phyloP scores from a whole-genome alignment of 441 rosid genomes.

The Macaranga tanarius region DNA sequence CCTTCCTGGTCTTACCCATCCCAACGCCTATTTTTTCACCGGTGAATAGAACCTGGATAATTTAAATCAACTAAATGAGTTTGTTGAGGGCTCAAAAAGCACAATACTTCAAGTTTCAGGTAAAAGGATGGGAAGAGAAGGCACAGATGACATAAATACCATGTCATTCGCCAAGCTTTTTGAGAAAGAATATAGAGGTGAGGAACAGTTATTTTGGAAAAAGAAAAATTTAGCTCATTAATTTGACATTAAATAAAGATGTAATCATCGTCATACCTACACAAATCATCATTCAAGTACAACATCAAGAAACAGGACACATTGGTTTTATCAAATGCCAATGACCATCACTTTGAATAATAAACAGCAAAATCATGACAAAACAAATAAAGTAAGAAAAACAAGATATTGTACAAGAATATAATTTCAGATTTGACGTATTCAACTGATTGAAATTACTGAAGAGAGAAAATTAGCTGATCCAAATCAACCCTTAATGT shows the following conservation, averaged over 20 bases:
- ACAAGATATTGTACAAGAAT: background rate
- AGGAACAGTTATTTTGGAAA: too few species aligned
- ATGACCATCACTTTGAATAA: background rate
- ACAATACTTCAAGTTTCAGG: background rate
- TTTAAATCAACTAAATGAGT: constrained; percentile 18
- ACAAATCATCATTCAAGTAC: background rate
- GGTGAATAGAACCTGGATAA: constrained; percentile 70
- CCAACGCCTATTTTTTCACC: constrained; percentile 98
- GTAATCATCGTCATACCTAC: background rate
- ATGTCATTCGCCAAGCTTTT: too few species aligned
- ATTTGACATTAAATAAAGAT: background rate
- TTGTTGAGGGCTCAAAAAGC: constrained; percentile 8
- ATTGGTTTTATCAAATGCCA: background rate
- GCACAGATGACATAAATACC: too few species aligned
- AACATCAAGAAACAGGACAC: background rate
- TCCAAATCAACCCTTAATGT: background rate
- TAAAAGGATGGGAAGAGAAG: background rate
- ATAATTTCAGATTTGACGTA: background rate
- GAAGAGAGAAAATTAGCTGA: background rate
- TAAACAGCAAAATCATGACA: background rate
- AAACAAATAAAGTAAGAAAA: background rate
- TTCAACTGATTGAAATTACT: background rate
- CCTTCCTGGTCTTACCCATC: constrained; percentile 96
- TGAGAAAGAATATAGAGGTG: too few species aligned
- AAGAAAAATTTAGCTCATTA: background rate